phyloP scores from a whole-genome alignment of 2,329 filamentous ascomycete species.

The Trichoderma sp. region DNA sequence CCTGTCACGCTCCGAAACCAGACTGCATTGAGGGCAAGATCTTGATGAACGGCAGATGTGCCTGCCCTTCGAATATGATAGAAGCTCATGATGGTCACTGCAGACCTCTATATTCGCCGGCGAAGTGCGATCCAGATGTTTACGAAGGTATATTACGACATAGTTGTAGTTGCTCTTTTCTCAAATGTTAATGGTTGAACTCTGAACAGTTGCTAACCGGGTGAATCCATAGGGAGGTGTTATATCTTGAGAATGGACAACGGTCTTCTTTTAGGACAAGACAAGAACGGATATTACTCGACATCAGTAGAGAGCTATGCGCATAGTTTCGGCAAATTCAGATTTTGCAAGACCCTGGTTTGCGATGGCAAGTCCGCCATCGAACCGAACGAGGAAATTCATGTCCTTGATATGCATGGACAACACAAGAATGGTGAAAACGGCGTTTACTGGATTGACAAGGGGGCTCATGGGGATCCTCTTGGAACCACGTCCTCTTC shows the following conservation, averaged over 20 bases:
- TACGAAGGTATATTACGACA: not conserved
- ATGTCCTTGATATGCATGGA: not conserved
- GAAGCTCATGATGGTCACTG: not conserved
- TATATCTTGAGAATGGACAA: not conserved
- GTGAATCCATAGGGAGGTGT: not conserved
- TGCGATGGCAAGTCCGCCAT: not conserved
- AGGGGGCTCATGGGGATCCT: no score
- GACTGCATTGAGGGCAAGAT: no score
- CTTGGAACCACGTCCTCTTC: no score
- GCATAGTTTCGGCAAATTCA: not conserved
- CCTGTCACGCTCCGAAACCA: not conserved
- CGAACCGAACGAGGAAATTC: not conserved
- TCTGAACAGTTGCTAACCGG: not conserved
- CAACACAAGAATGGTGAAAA: no score
- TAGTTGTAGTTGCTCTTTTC: not conserved
- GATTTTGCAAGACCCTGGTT: not conserved
- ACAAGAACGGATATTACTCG: not conserved
- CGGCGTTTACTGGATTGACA: no score
- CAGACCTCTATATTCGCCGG: no score
- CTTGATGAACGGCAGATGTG: not conserved
- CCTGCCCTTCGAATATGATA: not conserved
- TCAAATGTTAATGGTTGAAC: not conserved
- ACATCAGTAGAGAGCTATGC: not conserved
- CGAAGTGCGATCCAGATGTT: not conserved
- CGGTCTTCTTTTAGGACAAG: not conserved